Conservation (phyloP, 768 basidiomycete species). For the Boletus pseudo-olivaceus region DNA sequence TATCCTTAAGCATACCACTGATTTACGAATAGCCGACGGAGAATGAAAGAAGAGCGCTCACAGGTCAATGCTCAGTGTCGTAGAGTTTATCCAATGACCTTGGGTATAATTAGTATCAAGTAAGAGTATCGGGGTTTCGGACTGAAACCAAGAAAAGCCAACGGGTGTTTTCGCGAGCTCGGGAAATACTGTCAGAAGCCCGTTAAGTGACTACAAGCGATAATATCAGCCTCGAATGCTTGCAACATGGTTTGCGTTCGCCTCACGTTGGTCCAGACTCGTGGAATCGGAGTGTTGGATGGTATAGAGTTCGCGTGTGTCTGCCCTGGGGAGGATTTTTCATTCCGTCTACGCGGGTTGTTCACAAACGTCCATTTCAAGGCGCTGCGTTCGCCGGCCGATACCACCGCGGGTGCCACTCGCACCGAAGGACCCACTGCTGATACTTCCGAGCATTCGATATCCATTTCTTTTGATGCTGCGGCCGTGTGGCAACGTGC, state of each 20-base stretch:
- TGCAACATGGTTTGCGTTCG: background rate
- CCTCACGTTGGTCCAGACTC: constrained; percentile 31
- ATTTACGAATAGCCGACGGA: background rate
- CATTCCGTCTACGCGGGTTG: background rate
- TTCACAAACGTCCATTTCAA: constrained; percentile 22
- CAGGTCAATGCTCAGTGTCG: constrained; percentile 20
- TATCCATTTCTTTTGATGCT: background rate
- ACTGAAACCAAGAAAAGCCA: constrained; percentile 27
- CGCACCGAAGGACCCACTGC: background rate
- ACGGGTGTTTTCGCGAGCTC: constrained; percentile 18
- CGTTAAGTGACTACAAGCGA: constrained; percentile 19
- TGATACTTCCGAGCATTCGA: background rate
- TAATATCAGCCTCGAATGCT: background rate
- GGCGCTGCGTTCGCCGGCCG: background rate
- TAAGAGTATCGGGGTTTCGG: constrained; percentile 25
- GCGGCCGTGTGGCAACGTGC: background rate
- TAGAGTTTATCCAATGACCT: constrained; percentile 18
- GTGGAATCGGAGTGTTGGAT: constrained; percentile 9
- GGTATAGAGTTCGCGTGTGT: background rate
- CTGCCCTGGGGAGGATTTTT: background rate
- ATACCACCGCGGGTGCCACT: background rate
- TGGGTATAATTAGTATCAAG: constrained; percentile 9
- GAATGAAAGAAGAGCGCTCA: constrained; percentile 8
- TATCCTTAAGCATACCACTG: constrained; percentile 3
- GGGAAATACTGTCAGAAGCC: constrained; percentile 23